Base-by-base conservation (phyloP, 164 flowering plant species). In the Malania oleifera region DNA sequence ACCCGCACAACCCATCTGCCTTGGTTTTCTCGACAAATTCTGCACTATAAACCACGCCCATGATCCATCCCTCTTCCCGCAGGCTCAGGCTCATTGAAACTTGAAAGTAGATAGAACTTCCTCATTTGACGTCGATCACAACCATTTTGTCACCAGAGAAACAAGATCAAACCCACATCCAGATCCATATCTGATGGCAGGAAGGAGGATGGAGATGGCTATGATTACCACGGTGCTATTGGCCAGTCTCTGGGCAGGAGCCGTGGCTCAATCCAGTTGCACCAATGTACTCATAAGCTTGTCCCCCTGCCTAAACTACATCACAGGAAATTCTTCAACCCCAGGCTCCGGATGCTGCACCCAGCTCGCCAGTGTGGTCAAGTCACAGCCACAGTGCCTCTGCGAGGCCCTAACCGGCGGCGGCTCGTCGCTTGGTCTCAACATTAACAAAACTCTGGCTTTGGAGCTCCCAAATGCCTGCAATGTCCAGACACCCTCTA, bases 401-500 rank as follows among this genome's bases (percentile, higher is more conserved):
- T 77, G 80, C 52, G 1, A 38, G 13, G 63, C 64, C 1, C 43
- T 77, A 5, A 66, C 52, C 10, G 70, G 73, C 10, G 68, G 66
- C 19, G 73, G 40, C 13, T 56, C 72, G 0, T 38, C 51, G 0
- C 35, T 62, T 7, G 77, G 77, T 6, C 7, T 73, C 47, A 58
- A 28, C 19, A 55, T 77, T n/a, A 77, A 77, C 27, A 74, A 65
- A 53, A 72, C 80, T 48, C 67, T 11, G 25, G 77, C 80, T 5
- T n/a, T 70, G 27, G 56, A 43, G 6, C 60, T 76, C 17, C 80
- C 80, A 2, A 3, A 2, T 14, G 74, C 61, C 24, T 76, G 80
- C 60, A 67, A 70, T 9, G 73, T 76, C n/a, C 66, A 73, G 19
- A 76, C 80, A 11, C 80, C 80, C 18, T 65, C 77, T 2, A 20